Evolutionary conservation across 2,329 filamentous ascomycete species (phyloP).

Genomic region (Ramularia endophylla): DNA sequence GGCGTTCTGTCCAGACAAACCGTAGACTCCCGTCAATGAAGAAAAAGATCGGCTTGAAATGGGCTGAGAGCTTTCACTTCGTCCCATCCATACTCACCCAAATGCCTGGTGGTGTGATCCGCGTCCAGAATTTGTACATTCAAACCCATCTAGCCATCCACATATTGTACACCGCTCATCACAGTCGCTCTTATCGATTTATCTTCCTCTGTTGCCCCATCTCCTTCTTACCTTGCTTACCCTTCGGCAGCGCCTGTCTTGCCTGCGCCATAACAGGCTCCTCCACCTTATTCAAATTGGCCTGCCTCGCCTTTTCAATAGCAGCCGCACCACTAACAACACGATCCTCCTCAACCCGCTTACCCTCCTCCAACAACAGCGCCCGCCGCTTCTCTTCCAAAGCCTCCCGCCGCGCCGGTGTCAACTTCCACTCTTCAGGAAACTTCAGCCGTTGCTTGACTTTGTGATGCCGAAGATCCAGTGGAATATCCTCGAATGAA

Average conservation of each 20-base stretch:
- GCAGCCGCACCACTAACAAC: conserved; percentile 24
- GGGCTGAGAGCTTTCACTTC: no score
- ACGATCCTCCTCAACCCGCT: conserved; percentile 47
- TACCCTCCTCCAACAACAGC: conserved; percentile 49
- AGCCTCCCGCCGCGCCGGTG: conserved; percentile 58
- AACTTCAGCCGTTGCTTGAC: conserved; percentile 63
- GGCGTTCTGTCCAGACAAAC: no score
- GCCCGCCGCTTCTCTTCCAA: conserved; percentile 57
- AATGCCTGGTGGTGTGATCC: no score
- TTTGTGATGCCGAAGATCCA: conserved; percentile 81
- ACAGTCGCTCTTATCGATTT: conserved; percentile 3
- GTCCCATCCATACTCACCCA: no score
- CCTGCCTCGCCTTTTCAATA: conserved; percentile 25
- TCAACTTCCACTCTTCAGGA: conserved; percentile 78
- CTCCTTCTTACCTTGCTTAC: conserved; percentile 28
- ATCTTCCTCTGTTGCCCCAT: conserved; percentile 21
- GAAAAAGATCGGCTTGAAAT: no score
- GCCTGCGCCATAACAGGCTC: conserved; percentile 29
- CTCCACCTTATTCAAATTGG: conserved; percentile 20
- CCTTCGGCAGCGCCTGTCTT: conserved; percentile 21
- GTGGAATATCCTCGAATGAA: conserved; percentile 79
- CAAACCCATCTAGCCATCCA: no score
- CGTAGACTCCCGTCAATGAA: no score
- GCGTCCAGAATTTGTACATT: no score
- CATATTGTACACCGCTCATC: conserved; percentile 1